phyloP scores from a whole-genome alignment of 2,329 filamentous ascomycete species.

The Triangularia verruculosa region DNA sequence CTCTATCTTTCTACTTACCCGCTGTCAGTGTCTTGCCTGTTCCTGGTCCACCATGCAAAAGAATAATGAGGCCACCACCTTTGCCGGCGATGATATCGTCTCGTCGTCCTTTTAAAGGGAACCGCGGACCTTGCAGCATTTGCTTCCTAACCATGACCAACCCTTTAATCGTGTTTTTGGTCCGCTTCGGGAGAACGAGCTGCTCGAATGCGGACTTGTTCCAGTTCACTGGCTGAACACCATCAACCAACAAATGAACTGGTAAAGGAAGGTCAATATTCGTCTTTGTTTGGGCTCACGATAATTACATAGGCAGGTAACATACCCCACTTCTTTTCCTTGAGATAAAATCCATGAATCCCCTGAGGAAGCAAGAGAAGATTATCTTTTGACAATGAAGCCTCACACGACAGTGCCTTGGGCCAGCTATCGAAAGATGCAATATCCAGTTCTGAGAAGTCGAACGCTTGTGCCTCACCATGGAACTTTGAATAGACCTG shows the following conservation, averaged over 20 bases:
- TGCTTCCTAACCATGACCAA: slow-evolving; percentile 22
- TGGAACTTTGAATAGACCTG: no score
- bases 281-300: not conserved
- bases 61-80: slow-evolving; percentile 33
- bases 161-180: slow-evolving; percentile 26
- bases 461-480: no score
- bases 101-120: not conserved
- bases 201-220: slow-evolving; percentile 14
- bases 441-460: no score
- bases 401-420: no score
- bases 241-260: no score
- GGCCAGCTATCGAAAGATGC: no score
- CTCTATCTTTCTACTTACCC: not conserved
- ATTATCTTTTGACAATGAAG: not conserved
- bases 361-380: slow-evolving; percentile 2
- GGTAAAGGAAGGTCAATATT: not conserved
- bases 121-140: slow-evolving; percentile 14
- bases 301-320: not conserved
- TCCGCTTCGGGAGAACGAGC: slow-evolving; percentile 10
- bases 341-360: slow-evolving; percentile 10
- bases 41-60: slow-evolving; percentile 33
- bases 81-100: slow-evolving; percentile 33
- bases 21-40: slow-evolving; percentile 35
- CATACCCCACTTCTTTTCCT: slow-evolving; percentile 8
- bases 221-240: not conserved